phyloP scores from a whole-genome alignment of 305 asterid species.

The Ajuga reptans region DNA sequence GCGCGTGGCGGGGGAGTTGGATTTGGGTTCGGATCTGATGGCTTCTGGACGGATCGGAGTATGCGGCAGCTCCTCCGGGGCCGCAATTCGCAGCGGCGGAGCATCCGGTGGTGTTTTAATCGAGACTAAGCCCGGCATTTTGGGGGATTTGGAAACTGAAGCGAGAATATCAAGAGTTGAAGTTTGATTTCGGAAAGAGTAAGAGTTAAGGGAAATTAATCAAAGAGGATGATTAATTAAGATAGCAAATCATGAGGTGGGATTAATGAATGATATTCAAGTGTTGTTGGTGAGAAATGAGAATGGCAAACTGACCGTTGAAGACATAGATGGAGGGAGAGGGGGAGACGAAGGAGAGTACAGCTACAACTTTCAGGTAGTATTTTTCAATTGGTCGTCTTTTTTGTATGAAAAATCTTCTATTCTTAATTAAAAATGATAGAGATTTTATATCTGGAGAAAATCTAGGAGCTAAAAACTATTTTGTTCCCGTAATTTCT shows the following conservation, averaged over 20 bases:
- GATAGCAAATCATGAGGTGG: conserved; percentile 19
- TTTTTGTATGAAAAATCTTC: neutral
- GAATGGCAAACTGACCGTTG: conserved; percentile 4
- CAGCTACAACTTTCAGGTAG: neutral
- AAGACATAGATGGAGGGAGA: neutral
- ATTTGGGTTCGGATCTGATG: conserved; percentile 56
- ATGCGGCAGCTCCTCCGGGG: conserved; percentile 38
- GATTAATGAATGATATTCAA: conserved; percentile 23
- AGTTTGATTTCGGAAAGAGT: neutral
- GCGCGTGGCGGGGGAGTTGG: conserved; percentile 63
- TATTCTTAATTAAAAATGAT: too few species aligned
- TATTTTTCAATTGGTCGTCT: neutral
- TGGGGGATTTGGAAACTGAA: neutral
- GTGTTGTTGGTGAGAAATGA: conserved; percentile 17
- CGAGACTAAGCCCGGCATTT: conserved; percentile 88
- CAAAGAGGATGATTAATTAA: conserved; percentile 12
- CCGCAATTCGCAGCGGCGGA: conserved; percentile 54
- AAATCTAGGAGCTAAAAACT: too few species aligned
- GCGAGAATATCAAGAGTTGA: neutral
- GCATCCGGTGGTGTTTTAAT: conserved; percentile 76
- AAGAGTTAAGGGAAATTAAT: neutral
- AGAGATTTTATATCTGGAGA: too few species aligned
- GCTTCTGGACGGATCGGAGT: conserved; percentile 53
- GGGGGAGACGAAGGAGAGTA: neutral
- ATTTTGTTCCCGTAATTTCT: too few species aligned